These are phyloP conservation scores for Gautieria morchelliformis DNA, from an alignment of 768 basidiomycete genomes.

Conservation along the genomic window DNA sequence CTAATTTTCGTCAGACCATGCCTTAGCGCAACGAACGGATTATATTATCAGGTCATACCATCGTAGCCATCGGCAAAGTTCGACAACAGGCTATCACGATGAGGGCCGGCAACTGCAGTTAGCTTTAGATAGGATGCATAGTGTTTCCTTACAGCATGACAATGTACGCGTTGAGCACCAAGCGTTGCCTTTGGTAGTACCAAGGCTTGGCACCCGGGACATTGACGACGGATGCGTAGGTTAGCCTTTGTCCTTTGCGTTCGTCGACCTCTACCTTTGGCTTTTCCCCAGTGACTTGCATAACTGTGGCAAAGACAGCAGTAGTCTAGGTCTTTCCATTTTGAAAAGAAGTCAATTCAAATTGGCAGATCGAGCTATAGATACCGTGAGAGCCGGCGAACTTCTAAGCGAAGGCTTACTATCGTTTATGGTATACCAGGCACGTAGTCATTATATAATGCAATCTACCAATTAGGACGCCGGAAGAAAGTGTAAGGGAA, in stretches of 20 bases:
- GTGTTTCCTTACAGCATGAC: not conserved
- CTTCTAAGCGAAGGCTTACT: no score
- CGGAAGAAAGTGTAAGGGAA: no score
- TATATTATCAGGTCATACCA: slow-evolving; percentile 10
- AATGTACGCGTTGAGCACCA: slow-evolving; percentile 4
- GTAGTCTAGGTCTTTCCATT: not conserved
- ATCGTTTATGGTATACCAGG: no score
- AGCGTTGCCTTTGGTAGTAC: slow-evolving; percentile 3
- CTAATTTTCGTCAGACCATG: slow-evolving; percentile 3
- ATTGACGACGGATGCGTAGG: slow-evolving; percentile 2
- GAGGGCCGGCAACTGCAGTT: not conserved
- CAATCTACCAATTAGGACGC: no score
- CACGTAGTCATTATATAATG: no score
- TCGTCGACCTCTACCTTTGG: not conserved
- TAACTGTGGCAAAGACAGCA: not conserved
- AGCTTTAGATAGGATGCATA: not conserved
- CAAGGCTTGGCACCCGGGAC: not conserved
- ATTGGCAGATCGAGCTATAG: not conserved
- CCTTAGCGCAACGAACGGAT: not conserved
- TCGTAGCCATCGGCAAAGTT: slow-evolving; percentile 24
- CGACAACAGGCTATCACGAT: not conserved
- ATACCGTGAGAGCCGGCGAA: not conserved
- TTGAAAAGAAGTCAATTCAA: not conserved
- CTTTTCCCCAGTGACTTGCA: not conserved
- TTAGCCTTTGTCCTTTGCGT: not conserved